Evolutionary conservation across 2,329 filamentous ascomycete genomes (phyloP), one percentile per base, ranked within the genome.

Genomic region (Ophidiomyces ophidiicola): DNA sequence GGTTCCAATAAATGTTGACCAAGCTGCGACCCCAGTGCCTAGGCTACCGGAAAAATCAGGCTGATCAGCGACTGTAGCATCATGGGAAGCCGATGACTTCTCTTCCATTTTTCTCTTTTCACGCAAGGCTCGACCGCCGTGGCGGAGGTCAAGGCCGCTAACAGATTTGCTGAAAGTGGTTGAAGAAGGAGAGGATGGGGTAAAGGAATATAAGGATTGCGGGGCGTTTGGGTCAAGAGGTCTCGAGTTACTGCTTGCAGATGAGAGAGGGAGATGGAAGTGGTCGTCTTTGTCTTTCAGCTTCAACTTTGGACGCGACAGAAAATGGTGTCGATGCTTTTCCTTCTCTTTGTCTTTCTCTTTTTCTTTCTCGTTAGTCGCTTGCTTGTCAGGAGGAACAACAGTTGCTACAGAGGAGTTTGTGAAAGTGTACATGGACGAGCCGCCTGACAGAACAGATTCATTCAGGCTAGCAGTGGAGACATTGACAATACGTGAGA

Each of bases 21-120:
- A 50, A 4, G 58, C 42, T 11, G 46, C 49, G 23, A 44, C 46
- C 5, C 51, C 31, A 47, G 46, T 14, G 47, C 42, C 19, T 50
- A 51, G 36, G 49, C 54, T 26, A 46, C 47, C 36, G 55, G 46
- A 41, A 51, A 56, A 58, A 24, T 62, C 60, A 26, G 52, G 42
- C 36, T 56, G 53, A 32, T 63, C 61, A 23, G 43, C 39, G 18
- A 39, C 34, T n/a, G 34, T 32, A 24, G 44, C 42, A 18, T 45
- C 45, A 3, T 45, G 42, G 4, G 44, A 43, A 12, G 42, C 42
- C 14, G 52, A 47, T 38, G 48, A 45, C 12, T 41, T 69, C 48
- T 78, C 76, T 46, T 83, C 80, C 46, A 82, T 78, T 48, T 80
- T 79, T 57, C 80, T 81, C 66, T 88, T 93, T 54, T 94, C 85